Base-by-base conservation (phyloP, 805 yeast species). In the Lipomyces mesembrius region DNA sequence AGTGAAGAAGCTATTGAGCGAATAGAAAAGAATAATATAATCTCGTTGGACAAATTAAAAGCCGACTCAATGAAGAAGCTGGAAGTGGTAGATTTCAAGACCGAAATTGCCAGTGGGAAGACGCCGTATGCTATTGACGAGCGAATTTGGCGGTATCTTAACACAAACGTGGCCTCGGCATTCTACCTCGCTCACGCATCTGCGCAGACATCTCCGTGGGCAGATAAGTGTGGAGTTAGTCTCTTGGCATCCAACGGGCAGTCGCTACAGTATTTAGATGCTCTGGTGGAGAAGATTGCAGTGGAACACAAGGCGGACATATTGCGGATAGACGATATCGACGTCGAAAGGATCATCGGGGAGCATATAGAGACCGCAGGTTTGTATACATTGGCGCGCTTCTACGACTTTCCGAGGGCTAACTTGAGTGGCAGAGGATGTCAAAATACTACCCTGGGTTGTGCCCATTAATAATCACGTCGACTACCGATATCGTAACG, bases 191-290 rank as follows among this genome's bases (percentile, higher is more conserved):
- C 65, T 2, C 43, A 34, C 34, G 20, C 57, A 4, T n/a, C 37
- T 52, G 35, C 29, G n/a, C 25, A 49, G 7, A 29, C 58, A 4
- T 53, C 67, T 3, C 61, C 65, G 20, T 67, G 67, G 67, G 46
- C 65, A 7, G 61, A 61, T 39, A 59, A 62, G 37, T 65, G 57
- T 35, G 60, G 62, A 29, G 55, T 67, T 2, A 43, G 55, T 17
- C 56, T 67, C 8, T 22, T 59, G 14, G 66, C 71, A 8, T 32
- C 71, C 1, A 39, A 59, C 6, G 71, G 71, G 34, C 71, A 67
- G 60, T 67, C 71, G 14, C 59, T 67, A 66, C 54, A 54, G 20
- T 67, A 59, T 43, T 37, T 67, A 11, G 71, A 67, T 56, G 59
- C 71, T 4, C 29, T 67, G 5, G 68, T 67, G 12, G 64, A 57